Percentiles rank a stretch among this genome's conserved stretches.
Conservation (phyloP, 208 protist species). For the Acanthamoeba culbertsoni region DNA sequence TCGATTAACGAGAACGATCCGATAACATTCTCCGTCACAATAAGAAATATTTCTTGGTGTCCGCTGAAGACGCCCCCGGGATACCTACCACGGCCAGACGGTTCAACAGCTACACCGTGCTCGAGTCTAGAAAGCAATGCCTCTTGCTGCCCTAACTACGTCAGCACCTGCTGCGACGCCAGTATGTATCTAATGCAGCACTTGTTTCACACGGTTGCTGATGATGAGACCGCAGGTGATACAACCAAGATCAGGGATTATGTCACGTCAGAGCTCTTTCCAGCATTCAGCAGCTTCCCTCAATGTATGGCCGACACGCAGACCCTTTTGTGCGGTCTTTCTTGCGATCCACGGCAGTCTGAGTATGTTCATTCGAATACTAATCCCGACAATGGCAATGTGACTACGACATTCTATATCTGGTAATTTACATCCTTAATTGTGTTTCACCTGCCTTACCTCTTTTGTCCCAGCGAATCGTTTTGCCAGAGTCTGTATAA, state of each 20-base stretch:
- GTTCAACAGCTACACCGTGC: neutral
- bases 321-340: constrained; percentile 23
- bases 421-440: neutral
- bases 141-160: neutral
- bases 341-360: constrained; percentile 30
- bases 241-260: neutral
- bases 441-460: too few relatives aligned
- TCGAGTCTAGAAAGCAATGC: too few relatives aligned
- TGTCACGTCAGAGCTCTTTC: neutral
- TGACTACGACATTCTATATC: neutral
- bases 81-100: neutral
- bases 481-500: neutral
- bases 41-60: constrained; percentile 1
- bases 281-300: neutral
- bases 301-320: neutral
- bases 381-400: neutral
- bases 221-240: neutral
- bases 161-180: neutral
- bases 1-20: constrained; percentile 36
- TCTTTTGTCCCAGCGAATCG: neutral
- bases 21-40: neutral
- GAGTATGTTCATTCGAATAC: neutral
- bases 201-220: neutral
- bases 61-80: constrained; percentile 21
- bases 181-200: neutral